These are phyloP conservation scores for Termitomyces titanicus DNA, from an alignment of 768 basidiomycete species.

Conservation along the genomic window DNA sequence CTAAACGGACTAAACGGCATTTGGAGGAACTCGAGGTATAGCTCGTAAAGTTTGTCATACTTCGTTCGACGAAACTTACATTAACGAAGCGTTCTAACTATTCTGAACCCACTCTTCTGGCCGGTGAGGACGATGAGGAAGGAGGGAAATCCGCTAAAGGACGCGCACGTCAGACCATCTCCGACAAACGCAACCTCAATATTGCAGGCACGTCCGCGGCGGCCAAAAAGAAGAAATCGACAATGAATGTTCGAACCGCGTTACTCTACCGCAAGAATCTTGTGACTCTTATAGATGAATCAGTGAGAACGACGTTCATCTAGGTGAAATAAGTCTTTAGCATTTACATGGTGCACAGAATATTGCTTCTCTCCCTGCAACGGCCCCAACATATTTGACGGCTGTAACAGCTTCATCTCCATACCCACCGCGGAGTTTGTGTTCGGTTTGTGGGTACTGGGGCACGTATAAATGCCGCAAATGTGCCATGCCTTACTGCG, in stretches of 20 bases:
- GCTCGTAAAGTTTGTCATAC: not conserved
- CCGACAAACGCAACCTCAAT: conserved; percentile 65
- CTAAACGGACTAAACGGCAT: conserved; percentile 72
- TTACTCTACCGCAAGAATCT: conserved; percentile 82
- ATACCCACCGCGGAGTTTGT: conserved; percentile 68
- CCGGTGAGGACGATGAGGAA: conserved; percentile 45
- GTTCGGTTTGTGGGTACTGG: conserved; percentile 87
- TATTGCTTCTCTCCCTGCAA: conserved; percentile 48
- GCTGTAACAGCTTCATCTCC: conserved; percentile 55
- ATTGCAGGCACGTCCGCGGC: conserved; percentile 44
- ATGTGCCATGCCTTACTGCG: conserved; percentile 77
- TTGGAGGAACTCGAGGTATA: conserved; percentile 82
- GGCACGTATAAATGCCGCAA: conserved; percentile 75
- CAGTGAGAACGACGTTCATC: conserved; percentile 45
- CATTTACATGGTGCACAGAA: conserved; percentile 37
- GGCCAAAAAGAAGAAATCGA: conserved; percentile 72
- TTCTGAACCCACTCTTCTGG: conserved; percentile 49
- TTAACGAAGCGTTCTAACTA: conserved; percentile 69
- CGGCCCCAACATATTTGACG: conserved; percentile 68
- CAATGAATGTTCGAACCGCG: conserved; percentile 76
- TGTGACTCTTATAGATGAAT: conserved; percentile 70
- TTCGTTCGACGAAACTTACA: conserved; percentile 8
- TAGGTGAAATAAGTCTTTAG: not conserved
- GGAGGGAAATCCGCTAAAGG: conserved; percentile 53
- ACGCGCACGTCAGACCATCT: conserved; percentile 73